Base-by-base conservation (phyloP, 192 early-diverging fungal genomes). In the Spizellomyces punctatus region DNA sequence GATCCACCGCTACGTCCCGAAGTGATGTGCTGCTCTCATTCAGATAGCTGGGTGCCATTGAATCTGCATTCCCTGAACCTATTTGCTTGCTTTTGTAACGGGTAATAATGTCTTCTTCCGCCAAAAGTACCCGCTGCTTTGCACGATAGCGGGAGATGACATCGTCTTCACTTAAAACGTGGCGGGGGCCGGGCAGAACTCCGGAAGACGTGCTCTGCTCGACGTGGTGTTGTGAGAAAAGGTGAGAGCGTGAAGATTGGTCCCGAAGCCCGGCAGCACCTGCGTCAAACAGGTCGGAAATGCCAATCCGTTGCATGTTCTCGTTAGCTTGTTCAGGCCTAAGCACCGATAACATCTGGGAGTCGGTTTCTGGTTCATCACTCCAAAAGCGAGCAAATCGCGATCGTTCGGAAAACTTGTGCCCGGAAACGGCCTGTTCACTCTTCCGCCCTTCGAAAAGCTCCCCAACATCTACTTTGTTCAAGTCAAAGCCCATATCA, bases 401-500 rank as follows among this genome's bases (percentile, higher is more conserved):
- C 5, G 68, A 70, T 48, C 49, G 58, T 46, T 61, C 68, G 21
- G 68, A 44, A 46, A 16, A 12, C 50, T 12, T 12, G 17, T 12
- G 50, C 0, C 50, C 50, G 50, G 17, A 12, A 54, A 0, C 50
- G 5, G 27, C 45, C 14, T 14, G 16, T 10, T 68, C 66, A 6
- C 58, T 57, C 7, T 19, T 43, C 41, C 54, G 52, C 5, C 58
- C 54, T 42, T 70, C 68, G 46, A 70, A 70, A 46, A 70, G 27
- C 6, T 46, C 10, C 17, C 48, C 58, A 46, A 61, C 58, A 17
- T 52, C 55, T 27, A 60, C 68, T 61, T 46, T 60, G 57, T 61
- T 17, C 5, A 70, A 41, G 47, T 70, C 68, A 22, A 70, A 70
- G 68, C 58, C 58, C 58, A 70, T 70, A 59, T 70, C 68, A 70